Evolutionary conservation across 2,329 filamentous ascomycete species (phyloP).

Genomic region (Verticillium longisporum): DNA sequence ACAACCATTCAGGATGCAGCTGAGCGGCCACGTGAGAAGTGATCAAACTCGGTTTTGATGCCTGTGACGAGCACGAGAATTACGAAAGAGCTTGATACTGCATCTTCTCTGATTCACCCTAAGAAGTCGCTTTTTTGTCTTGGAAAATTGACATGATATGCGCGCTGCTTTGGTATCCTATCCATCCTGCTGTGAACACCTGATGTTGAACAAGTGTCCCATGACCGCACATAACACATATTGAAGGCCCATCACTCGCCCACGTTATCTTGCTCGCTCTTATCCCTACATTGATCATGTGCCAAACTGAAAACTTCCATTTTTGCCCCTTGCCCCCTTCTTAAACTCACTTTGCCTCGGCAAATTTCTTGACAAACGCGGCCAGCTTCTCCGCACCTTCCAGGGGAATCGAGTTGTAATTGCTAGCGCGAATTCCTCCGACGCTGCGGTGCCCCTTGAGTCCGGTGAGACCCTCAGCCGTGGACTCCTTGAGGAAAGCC

Average conservation of each 20-base stretch:
- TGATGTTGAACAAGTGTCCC: conserved; percentile 2
- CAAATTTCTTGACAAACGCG: conserved; percentile 52
- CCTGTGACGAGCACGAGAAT: not conserved
- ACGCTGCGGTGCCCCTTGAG: conserved; percentile 86
- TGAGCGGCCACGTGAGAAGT: not conserved
- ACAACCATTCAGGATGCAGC: conserved; percentile 35
- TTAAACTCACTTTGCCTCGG: conserved; percentile 19
- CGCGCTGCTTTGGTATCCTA: not conserved
- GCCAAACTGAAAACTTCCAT: not conserved
- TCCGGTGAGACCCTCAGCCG: conserved; percentile 63
- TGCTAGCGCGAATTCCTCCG: conserved; percentile 77
- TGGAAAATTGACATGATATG: not conserved
- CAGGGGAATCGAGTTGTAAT: conserved; percentile 78
- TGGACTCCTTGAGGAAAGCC: conserved; percentile 68
- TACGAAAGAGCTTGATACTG: not conserved
- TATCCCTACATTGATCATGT: not conserved
- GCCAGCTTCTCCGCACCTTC: conserved; percentile 63
- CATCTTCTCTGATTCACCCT: not conserved
- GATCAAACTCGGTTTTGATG: too few relatives aligned
- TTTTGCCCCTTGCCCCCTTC: not conserved
- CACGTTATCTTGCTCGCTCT: not conserved
- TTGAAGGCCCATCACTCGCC: not conserved
- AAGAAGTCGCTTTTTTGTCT: too few relatives aligned
- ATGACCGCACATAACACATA: not conserved
- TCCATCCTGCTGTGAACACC: not conserved